Evolutionary conservation across 805 yeast species (phyloP).

Genomic region (Novakomyces olei): DNA sequence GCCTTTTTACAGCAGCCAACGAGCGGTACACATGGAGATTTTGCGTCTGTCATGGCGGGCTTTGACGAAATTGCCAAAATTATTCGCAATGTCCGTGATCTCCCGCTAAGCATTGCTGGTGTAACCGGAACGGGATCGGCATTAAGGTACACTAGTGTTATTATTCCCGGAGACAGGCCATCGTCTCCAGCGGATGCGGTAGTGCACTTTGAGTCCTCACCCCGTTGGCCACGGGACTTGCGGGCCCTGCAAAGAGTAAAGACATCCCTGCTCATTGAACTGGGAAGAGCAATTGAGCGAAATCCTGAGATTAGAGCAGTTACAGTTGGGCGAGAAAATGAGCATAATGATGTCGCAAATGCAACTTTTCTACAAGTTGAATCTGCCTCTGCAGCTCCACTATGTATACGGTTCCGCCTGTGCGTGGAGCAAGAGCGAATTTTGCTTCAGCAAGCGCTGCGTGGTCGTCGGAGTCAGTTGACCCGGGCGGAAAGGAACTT

Average conservation of each 20-base stretch:
- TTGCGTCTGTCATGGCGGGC: slow-evolving; percentile 17
- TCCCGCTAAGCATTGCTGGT: slow-evolving; percentile 54
- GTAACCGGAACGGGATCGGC: slow-evolving; percentile 54
- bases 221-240: slow-evolving; percentile 90
- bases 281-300: slow-evolving; percentile 12
- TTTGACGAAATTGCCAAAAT: slow-evolving; percentile 30
- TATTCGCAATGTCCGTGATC: slow-evolving; percentile 24
- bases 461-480: neutral
- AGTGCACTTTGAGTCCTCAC: slow-evolving; percentile 69
- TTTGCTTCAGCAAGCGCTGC: slow-evolving; percentile 37
- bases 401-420: slow-evolving; percentile 46
- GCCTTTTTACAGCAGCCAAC: slow-evolving; percentile 3
- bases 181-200: slow-evolving; percentile 36
- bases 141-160: slow-evolving; percentile 50
- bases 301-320: slow-evolving; percentile 33
- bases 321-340: slow-evolving; percentile 41
- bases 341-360: slow-evolving; percentile 13
- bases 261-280: slow-evolving; percentile 57
- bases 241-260: slow-evolving; percentile 70
- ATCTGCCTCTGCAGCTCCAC: slow-evolving; percentile 80
- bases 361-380: slow-evolving; percentile 38
- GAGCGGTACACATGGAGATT: slow-evolving; percentile 7
- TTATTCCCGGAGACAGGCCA: slow-evolving; percentile 50
- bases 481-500: slow-evolving; percentile 5
- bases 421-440: slow-evolving; percentile 87